Percentiles rank a stretch among this genome's conserved stretches.
phyloP scores from a whole-genome alignment of 805 yeast species.

The Zygosaccharomyces bisporus region DNA sequence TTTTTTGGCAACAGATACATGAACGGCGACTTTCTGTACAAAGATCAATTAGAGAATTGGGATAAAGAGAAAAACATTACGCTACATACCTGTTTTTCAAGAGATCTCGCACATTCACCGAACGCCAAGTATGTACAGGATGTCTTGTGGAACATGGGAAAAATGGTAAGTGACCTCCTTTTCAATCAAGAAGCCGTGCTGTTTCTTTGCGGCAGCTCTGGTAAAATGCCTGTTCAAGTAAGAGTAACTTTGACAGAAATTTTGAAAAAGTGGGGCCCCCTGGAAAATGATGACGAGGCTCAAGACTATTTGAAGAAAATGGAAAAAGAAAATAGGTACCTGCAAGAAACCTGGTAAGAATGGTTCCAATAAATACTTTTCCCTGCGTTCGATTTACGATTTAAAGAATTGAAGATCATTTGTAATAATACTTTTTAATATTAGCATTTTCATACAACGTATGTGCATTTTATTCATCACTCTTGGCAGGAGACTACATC shows the following conservation, averaged over 20 bases:
- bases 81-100: slow-evolving; percentile 46
- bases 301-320: slow-evolving; percentile 49
- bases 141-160: slow-evolving; percentile 49
- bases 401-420: background rate
- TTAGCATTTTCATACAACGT: slow-evolving; percentile 25
- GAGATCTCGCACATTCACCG: slow-evolving; percentile 40
- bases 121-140: slow-evolving; percentile 76
- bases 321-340: slow-evolving; percentile 63
- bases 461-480: background rate
- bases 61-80: slow-evolving; percentile 36
- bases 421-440: background rate
- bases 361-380: background rate
- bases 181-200: slow-evolving; percentile 55
- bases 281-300: slow-evolving; percentile 43
- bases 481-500: slow-evolving; percentile 10
- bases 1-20: slow-evolving; percentile 73
- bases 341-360: slow-evolving; percentile 84
- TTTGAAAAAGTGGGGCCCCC: slow-evolving; percentile 43
- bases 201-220: slow-evolving; percentile 89
- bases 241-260: slow-evolving; percentile 72
- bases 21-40: slow-evolving; percentile 66
- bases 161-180: slow-evolving; percentile 49
- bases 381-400: background rate
- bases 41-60: slow-evolving; percentile 47
- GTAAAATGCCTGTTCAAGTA: slow-evolving; percentile 89